Conservation (phyloP, 208 protist genomes). For the Acanthamoeba royreba region DNA sequence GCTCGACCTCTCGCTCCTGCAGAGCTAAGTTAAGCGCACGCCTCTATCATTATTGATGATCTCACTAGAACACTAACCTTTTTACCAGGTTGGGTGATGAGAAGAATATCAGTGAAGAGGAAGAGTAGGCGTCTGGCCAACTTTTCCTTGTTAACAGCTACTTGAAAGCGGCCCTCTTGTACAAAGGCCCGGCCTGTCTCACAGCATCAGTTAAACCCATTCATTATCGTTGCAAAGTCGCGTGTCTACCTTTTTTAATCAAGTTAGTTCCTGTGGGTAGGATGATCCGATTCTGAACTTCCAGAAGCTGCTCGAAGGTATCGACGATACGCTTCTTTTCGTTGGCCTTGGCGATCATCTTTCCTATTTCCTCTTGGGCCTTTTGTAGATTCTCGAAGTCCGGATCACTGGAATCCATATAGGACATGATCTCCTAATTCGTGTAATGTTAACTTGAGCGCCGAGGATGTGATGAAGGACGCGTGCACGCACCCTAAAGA, state of each 20-base stretch:
- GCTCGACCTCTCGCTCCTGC: not conserved
- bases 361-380: slow-evolving; percentile 4
- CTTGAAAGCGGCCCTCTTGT: not conserved
- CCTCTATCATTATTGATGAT: not conserved
- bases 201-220: not conserved
- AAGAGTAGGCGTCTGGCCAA: not conserved
- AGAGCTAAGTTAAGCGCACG: not conserved
- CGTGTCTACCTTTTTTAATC: not conserved
- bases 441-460: no score
- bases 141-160: not conserved
- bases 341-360: slow-evolving; percentile 5
- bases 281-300: not conserved
- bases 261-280: not conserved
- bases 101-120: slow-evolving; percentile 3
- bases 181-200: not conserved
- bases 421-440: slow-evolving; percentile 6
- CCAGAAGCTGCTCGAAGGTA: not conserved
- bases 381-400: slow-evolving; percentile 8
- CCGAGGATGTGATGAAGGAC: not conserved
- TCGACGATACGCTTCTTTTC: not conserved
- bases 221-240: not conserved
- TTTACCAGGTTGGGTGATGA: not conserved
- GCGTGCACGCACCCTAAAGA: not conserved
- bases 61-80: not conserved
- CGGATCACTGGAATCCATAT: not conserved